Evolutionary conservation across 2,329 filamentous ascomycete species (phyloP).

Genomic region (Trichoderma sp.): DNA sequence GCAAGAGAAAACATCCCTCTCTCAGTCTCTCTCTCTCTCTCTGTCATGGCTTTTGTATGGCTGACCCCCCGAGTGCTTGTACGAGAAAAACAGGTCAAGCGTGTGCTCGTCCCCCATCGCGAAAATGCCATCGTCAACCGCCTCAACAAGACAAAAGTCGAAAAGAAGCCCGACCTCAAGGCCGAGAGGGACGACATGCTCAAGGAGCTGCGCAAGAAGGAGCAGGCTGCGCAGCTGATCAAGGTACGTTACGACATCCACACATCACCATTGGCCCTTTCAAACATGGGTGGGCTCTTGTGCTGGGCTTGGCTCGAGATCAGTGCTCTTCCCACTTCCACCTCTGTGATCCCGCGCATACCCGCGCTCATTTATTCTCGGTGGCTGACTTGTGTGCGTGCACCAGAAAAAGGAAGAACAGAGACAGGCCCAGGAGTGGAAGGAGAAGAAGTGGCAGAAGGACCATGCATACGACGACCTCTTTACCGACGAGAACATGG

Average conservation of each 20-base stretch:
- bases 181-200: conserved; percentile 79
- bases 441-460: conserved; percentile 90
- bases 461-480: conserved; percentile 98
- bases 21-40: not conserved
- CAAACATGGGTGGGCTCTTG: too few species aligned
- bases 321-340: not conserved
- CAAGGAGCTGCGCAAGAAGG: conserved; percentile 70
- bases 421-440: conserved; percentile 72
- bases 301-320: not conserved
- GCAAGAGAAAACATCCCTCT: not conserved
- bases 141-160: conserved; percentile 94
- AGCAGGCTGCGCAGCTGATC: conserved; percentile 63
- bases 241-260: conserved; percentile 53
- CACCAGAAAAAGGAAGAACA: conserved; percentile 75
- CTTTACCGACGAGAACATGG: conserved; percentile 80
- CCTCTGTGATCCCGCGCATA: not conserved
- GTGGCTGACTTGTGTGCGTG: not conserved
- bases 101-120: conserved; percentile 74
- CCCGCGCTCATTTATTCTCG: not conserved
- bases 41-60: not conserved
- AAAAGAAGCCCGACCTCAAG: conserved; percentile 81
- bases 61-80: too few species aligned
- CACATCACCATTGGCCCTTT: not conserved
- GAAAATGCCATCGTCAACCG: conserved; percentile 94
- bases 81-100: conserved; percentile 66